phyloP scores from a whole-genome alignment of 345 rosid species.

The Arabidopsis suecica region DNA sequence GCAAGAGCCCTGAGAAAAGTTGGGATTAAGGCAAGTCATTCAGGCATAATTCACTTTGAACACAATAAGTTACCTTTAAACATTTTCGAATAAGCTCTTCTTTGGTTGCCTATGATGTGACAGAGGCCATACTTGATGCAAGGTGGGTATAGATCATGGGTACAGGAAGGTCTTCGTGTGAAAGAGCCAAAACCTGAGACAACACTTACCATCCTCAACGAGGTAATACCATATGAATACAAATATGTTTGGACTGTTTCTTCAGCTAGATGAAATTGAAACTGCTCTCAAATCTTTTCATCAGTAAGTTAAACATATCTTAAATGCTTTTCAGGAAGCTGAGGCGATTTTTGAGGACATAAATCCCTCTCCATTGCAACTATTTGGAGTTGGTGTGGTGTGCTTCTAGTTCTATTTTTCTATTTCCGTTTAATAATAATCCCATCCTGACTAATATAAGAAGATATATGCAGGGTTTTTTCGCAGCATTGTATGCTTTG shows the following conservation, averaged over 20 bases:
- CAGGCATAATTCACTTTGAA: constrained; percentile 1
- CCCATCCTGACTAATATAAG: constrained; percentile 25
- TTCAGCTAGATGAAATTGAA: neutral
- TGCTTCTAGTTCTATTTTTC: constrained; percentile 38
- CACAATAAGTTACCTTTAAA: neutral
- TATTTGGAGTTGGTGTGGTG: constrained; percentile 78
- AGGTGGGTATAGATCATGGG: constrained; percentile 94
- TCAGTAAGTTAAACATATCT: constrained; percentile 14
- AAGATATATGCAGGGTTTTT: constrained; percentile 58
- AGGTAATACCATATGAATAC: constrained; percentile 53
- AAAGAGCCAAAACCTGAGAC: constrained; percentile 91
- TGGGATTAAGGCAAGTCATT: constrained; percentile 68
- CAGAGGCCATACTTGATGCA: constrained; percentile 80
- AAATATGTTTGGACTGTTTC: neutral
- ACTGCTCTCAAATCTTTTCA: neutral
- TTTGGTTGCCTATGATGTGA: constrained; percentile 32
- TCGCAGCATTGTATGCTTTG: constrained; percentile 64
- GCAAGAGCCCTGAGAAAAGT: constrained; percentile 92
- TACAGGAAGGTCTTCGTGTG: constrained; percentile 67
- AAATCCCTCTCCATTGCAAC: constrained; percentile 76
- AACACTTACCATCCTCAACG: constrained; percentile 72
- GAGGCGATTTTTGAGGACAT: constrained; percentile 88
- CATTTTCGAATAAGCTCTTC: constrained; percentile 2
- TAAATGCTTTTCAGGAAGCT: constrained; percentile 65
- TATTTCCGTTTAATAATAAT: neutral